phyloP scores from a whole-genome alignment of 2,329 filamentous ascomycete genomes.

The Tolypocladium nubicola region DNA sequence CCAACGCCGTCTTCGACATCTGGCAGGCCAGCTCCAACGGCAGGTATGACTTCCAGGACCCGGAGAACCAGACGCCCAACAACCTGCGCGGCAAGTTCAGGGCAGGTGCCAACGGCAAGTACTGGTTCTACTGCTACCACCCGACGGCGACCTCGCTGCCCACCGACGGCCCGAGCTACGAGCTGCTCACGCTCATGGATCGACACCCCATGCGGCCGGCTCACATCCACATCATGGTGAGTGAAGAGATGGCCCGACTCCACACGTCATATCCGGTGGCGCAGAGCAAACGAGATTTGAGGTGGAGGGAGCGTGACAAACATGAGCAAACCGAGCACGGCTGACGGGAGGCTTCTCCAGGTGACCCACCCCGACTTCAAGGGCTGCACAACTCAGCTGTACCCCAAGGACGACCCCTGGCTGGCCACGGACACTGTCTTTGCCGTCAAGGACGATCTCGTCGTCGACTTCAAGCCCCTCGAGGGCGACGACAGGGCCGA shows the following conservation, averaged over 20 bases:
- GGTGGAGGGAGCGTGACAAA: not conserved
- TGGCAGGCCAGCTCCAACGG: slow-evolving; percentile 70
- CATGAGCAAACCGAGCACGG: not conserved
- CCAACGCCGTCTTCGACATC: slow-evolving; percentile 61
- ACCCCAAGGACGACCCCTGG: slow-evolving; percentile 58
- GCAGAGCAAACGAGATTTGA: not conserved
- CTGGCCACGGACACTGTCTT: slow-evolving; percentile 39
- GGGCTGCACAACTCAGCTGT: slow-evolving; percentile 66
- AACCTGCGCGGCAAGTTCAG: slow-evolving; percentile 70
- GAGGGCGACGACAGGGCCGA: slow-evolving; percentile 24
- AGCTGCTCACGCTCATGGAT: slow-evolving; percentile 34
- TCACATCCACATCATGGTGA: slow-evolving; percentile 40
- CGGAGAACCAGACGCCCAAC: slow-evolving; percentile 58
- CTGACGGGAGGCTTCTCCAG: slow-evolving; percentile 9
- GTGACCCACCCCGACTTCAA: slow-evolving; percentile 55
- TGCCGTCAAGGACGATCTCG: slow-evolving; percentile 41
- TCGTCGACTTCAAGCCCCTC: slow-evolving; percentile 38
- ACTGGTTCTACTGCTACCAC: slow-evolving; percentile 65
- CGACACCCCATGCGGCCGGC: slow-evolving; percentile 38
- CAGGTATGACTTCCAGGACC: slow-evolving; percentile 69
- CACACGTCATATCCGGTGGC: not conserved
- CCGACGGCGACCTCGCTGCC: slow-evolving; percentile 65
- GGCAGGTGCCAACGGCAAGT: slow-evolving; percentile 58
- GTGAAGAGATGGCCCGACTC: slow-evolving; percentile 3
- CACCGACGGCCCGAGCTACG: slow-evolving; percentile 42